Percentiles rank a stretch among this genome's conserved stretches.
Conservation (phyloP, 2,329 filamentous ascomycete species). For the Penicillium corylophilum region DNA sequence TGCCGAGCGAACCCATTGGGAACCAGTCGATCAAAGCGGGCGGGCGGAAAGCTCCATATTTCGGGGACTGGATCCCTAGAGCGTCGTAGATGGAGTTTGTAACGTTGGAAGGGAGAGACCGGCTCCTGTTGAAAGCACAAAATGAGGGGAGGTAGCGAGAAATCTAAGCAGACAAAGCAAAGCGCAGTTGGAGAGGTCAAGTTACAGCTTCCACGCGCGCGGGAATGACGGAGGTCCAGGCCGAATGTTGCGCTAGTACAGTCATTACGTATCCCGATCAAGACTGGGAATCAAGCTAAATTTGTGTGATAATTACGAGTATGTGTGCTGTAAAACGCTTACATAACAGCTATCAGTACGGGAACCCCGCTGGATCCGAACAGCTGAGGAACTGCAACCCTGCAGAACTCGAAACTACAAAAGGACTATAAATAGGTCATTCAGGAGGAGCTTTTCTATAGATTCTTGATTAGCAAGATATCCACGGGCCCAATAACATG, state of each 20-base stretch:
- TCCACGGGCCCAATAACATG: background rate
- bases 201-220: slow-evolving; percentile 16
- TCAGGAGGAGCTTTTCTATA: background rate
- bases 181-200: slow-evolving; percentile 16
- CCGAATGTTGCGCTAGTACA: background rate
- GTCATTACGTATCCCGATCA: background rate
- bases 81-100: background rate
- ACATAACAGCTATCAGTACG: slow-evolving; percentile 1
- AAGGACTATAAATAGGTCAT: background rate
- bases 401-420: background rate
- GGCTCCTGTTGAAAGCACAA: slow-evolving; percentile 9
- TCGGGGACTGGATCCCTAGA: slow-evolving; percentile 10
- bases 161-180: slow-evolving; percentile 2
- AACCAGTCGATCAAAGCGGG: slow-evolving; percentile 31
- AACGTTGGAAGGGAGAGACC: slow-evolving; percentile 15
- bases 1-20: slow-evolving; percentile 47
- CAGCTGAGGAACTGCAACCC: slow-evolving; percentile 19
- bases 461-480: background rate
- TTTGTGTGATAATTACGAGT: background rate
- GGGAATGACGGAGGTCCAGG: slow-evolving; percentile 17
- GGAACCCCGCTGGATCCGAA: slow-evolving; percentile 23
- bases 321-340: background rate
- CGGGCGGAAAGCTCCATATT: slow-evolving; percentile 36
- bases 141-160: slow-evolving; percentile 2
- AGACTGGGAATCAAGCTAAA: rapidly evolving